These are phyloP conservation scores for Euryodendron excelsum DNA, from an alignment of 148 eudicot genomes.

Conservation along the genomic window DNA sequence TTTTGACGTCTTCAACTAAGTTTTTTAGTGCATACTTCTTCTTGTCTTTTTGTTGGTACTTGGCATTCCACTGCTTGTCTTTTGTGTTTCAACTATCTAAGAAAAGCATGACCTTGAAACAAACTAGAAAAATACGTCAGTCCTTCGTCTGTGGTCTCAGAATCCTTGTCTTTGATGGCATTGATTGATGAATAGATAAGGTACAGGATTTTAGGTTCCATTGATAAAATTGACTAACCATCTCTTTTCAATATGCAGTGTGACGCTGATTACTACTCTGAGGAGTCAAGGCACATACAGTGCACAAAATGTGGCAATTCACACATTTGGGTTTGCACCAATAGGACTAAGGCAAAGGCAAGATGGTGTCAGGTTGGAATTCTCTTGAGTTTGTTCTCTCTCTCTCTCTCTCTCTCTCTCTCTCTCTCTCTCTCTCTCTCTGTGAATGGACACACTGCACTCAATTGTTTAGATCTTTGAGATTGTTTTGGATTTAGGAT, in stretches of 20 bases:
- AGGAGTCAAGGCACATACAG: slow-evolving; percentile 96
- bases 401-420: background rate
- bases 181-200: background rate
- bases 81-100: background rate
- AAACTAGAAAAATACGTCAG: background rate
- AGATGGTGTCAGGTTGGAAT: slow-evolving; percentile 97
- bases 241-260: slow-evolving; percentile 38
- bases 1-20: background rate
- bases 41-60: background rate
- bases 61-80: background rate
- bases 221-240: slow-evolving; percentile 10
- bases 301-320: slow-evolving; percentile 96
- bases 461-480: background rate
- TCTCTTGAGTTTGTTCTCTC: background rate
- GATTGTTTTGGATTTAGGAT: slow-evolving; percentile 44
- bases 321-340: slow-evolving; percentile 97
- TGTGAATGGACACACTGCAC: background rate
- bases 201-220: no score
- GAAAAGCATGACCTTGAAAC: background rate
- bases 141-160: background rate
- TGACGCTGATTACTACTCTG: slow-evolving; percentile 64
- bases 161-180: background rate
- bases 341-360: slow-evolving; percentile 82
- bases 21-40: background rate
- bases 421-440: background rate